Conservation (phyloP, 257 asterid species). For the Solanum pinnatisectum region DNA sequence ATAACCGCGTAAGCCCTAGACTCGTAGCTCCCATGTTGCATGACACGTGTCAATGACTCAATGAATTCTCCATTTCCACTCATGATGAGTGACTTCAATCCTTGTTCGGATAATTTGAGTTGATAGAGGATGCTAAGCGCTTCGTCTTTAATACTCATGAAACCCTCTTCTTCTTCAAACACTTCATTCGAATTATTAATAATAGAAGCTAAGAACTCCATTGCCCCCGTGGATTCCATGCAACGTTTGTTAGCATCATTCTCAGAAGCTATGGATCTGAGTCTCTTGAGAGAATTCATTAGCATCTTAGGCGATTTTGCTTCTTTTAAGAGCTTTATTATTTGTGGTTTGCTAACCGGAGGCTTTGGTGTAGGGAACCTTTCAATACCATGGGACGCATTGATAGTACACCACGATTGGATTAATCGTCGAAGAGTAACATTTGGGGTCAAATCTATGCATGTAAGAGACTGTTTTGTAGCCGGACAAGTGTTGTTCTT, state of each 20-base stretch:
- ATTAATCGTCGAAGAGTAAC: slow-evolving; percentile 71
- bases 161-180: slow-evolving; percentile 3
- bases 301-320: slow-evolving; percentile 27
- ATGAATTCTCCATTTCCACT: slow-evolving; percentile 17
- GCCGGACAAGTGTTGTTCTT: slow-evolving; percentile 52
- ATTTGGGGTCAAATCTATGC: slow-evolving; percentile 54
- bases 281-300: slow-evolving; percentile 24
- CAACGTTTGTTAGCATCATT: slow-evolving; percentile 45
- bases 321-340: slow-evolving; percentile 38
- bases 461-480: slow-evolving; percentile 40
- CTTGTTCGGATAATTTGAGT: slow-evolving; percentile 44
- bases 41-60: slow-evolving; percentile 24
- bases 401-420: slow-evolving; percentile 76
- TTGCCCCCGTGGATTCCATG: slow-evolving; percentile 53
- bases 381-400: slow-evolving; percentile 43
- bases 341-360: slow-evolving; percentile 41
- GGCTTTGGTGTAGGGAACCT: slow-evolving; percentile 80
- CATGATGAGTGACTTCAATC: slow-evolving; percentile 24
- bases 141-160: slow-evolving; percentile 24
- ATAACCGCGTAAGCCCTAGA: slow-evolving; percentile 47
- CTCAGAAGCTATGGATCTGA: slow-evolving; percentile 52
- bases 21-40: slow-evolving; percentile 53
- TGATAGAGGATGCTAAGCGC: slow-evolving; percentile 46
- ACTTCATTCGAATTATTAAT: neutral
- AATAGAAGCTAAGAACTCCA: slow-evolving; percentile 47